phyloP scores from a whole-genome alignment of 257 asterid genomes.

The Fraxinus excelsior region DNA sequence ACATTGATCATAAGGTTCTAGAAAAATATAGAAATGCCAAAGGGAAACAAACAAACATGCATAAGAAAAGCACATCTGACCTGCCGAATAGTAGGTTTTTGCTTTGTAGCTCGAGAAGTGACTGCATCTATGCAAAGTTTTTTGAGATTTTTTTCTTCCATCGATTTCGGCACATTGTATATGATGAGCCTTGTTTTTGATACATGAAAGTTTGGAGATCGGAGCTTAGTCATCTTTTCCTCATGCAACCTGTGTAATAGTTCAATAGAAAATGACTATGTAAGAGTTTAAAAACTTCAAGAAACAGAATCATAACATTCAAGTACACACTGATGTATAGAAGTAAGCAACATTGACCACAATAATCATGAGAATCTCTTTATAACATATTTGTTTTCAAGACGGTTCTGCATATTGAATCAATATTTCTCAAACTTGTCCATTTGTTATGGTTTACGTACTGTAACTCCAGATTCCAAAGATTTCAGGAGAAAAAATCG shows the following conservation, averaged over 20 bases:
- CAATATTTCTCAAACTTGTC: not conserved
- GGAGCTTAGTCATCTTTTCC: slow-evolving; percentile 75
- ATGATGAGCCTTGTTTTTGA: slow-evolving; percentile 87
- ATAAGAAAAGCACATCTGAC: slow-evolving; percentile 39
- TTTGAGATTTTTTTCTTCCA: slow-evolving; percentile 65
- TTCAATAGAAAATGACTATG: slow-evolving; percentile 12
- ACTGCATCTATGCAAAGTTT: slow-evolving; percentile 73
- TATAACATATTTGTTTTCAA: not conserved
- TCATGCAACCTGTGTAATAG: slow-evolving; percentile 66
- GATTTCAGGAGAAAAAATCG: not conserved
- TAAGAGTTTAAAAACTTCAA: slow-evolving; percentile 1
- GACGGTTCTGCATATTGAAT: not conserved
- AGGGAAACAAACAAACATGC: not conserved
- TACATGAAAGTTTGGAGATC: slow-evolving; percentile 86
- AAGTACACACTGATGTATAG: not conserved
- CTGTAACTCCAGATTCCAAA: not conserved
- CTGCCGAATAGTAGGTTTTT: slow-evolving; percentile 80
- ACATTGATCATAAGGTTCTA: slow-evolving; percentile 18
- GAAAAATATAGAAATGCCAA: not conserved
- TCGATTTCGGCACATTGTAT: slow-evolving; percentile 81
- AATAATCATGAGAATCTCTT: not conserved
- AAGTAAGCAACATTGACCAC: slow-evolving; percentile 15
- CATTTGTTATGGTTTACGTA: not conserved
- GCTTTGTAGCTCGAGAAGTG: slow-evolving; percentile 90
- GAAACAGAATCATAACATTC: not conserved